Evolutionary conservation across 345 rosid species (phyloP), one percentile per base, ranked within the genome.

Genomic region (Brassica napus): DNA sequence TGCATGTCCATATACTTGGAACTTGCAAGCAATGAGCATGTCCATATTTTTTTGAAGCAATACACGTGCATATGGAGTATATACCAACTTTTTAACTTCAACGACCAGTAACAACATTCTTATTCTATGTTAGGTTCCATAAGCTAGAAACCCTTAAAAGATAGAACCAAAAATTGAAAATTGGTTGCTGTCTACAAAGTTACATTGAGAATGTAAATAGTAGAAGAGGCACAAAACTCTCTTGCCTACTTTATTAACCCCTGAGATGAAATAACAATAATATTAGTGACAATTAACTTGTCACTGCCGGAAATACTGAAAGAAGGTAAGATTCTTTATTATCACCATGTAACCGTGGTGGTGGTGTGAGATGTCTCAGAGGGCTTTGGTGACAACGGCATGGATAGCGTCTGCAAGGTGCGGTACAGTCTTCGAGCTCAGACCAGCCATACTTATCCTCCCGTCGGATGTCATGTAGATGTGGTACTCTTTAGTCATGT

Each of bases 401-500:
- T 91, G 92, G 34, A 91, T 89, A 5, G 97, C 85, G 67, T 88
- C 92, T 18, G 94, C 87, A 67, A 91, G 91, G 86, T 88, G 88
- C 2, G 94, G 91, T 60, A 88, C 89, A 11, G 92, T 91, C 81
- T 83, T 87, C 0, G 91, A 76, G 79, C 97, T 89, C 52, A 89
- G 85, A 71, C 94, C 97, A 57, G 94, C 91, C 89, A 91, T 85
- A 88, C 93, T 91, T 65, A 91, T 89, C 87, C 94, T 89, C 90
- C 97, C 94, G 68, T 92, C 91, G 10, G 89, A 86, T 23, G 94
- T 86, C 93, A 90, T 86, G 81, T 92, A 89, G 73, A 92, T 83
- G 82, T 90, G 97, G 77, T 88, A 87, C 71, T 90, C 90, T 83
- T 84, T 86, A 4, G 82, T 86, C 92, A 90, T 85, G 82, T 80